Conservation (phyloP, 2,329 filamentous ascomycete genomes). For the Paramyrothecium roridum region DNA sequence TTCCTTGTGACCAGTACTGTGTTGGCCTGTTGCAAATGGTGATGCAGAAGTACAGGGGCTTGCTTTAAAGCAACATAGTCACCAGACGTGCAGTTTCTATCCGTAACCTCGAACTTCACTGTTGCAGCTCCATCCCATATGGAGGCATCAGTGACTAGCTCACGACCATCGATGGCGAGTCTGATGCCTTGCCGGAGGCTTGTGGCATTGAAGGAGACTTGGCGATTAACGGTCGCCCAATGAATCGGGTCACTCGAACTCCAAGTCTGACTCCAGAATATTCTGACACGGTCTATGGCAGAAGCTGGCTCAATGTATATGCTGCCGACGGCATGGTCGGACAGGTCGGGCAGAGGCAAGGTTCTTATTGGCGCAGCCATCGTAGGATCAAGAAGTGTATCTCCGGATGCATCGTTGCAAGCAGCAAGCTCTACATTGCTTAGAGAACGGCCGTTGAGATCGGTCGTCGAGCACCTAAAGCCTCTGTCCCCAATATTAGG, state of each 20-base stretch:
- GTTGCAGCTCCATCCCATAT: conserved; percentile 23
- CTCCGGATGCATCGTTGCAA: conserved; percentile 32
- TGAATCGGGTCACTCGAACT: neutral
- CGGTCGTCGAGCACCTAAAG: conserved; percentile 3
- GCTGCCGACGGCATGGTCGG: conserved; percentile 9
- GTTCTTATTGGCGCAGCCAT: conserved; percentile 29
- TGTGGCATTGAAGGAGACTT: conserved; percentile 21
- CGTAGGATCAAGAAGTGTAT: conserved; percentile 24
- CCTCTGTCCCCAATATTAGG: conserved; percentile 11
- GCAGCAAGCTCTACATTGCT: conserved; percentile 17
- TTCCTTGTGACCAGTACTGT: conserved; percentile 18
- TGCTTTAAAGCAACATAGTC: conserved; percentile 29
- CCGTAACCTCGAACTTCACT: conserved; percentile 23
- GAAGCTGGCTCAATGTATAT: conserved; percentile 8
- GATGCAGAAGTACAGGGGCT: conserved; percentile 33
- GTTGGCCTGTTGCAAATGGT: conserved; percentile 27
- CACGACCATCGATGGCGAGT: conserved; percentile 32
- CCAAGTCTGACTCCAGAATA: conserved; percentile 17
- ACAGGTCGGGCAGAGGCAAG: conserved; percentile 16
- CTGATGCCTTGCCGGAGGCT: conserved; percentile 25
- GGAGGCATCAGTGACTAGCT: conserved; percentile 12
- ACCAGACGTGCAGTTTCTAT: conserved; percentile 8
- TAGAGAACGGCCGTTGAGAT: conserved; percentile 1
- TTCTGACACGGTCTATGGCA: conserved; percentile 16
- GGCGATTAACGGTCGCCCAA: conserved; percentile 21